Evolutionary conservation across 1,139 yeast genomes (phyloP), one percentile per base, ranked within the genome.

Genomic region (Spathaspora sp.): DNA sequence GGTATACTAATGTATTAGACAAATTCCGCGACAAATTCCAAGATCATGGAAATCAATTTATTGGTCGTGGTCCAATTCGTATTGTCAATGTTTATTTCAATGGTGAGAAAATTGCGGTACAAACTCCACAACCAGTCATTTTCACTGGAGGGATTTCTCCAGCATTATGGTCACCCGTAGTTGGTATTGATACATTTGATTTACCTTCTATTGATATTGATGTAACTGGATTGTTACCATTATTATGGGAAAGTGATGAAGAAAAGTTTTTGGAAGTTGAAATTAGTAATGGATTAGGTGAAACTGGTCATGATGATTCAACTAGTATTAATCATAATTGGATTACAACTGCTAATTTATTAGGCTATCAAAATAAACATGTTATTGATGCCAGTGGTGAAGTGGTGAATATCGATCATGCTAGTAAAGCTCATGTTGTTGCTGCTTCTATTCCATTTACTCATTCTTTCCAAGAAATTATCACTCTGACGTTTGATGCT

Each of bases 71-170:
- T 0, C 87, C 89, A 1, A 68, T 81, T 37, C 70, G 89, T 49
- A 64, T 76, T 15, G 68, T 82, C 18, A 77, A 79, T 50, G 77
- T 82, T 8, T 80, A 67, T 51, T 63, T 80, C 42, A 70, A 80
- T 53, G 84, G 76, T 17, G 51, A 68, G 20, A 70, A 79, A 48
- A 68, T 82, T 36, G 78, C 78, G 4, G 64, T 76, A 2, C 72
- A 72, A 38, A 67, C 80, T 8, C 86, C 89, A 3, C 76, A 78
- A 51, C 86, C 85, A 18, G 78, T 82, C 4, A 74, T 88, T 24
- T 88, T 76, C 64, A 81, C 95, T 1, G 96, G 96, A 10, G 95
- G 95, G 1, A 67, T 85, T 31, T 79, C 89, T 1, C 95, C 96
- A 3, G 74, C 84, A 2, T 67, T 87, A 43, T 89, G 96, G 96